Conservation (phyloP, 768 basidiomycete species). For the Gymnopilus dilepis region DNA sequence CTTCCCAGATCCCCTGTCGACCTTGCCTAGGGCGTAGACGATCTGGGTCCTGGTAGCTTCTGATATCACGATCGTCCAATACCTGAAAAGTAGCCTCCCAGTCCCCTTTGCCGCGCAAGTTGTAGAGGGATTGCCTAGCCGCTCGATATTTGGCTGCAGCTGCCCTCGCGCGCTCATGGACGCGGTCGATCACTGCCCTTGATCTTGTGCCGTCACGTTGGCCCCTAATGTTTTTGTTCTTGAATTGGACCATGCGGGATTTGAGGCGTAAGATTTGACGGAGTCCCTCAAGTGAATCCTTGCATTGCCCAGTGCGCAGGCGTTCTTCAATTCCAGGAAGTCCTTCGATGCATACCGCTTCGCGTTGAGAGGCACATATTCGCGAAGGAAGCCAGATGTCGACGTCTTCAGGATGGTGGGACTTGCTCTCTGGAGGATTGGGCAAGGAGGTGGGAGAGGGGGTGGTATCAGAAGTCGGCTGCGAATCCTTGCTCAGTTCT, state of each 20-base stretch:
- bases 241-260: constrained; percentile 10
- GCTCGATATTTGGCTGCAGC: no score
- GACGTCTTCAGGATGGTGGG: constrained; percentile 8
- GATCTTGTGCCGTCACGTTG: constrained; percentile 14
- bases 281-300: constrained; percentile 7
- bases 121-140: no score
- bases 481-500: neutral
- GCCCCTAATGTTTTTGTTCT: constrained; percentile 15
- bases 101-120: constrained; percentile 2
- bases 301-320: constrained; percentile 15
- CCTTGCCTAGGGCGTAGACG: neutral
- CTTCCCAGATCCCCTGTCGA: no score
- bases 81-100: constrained; percentile 12
- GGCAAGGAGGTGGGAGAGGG: no score
- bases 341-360: neutral
- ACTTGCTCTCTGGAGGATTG: no score
- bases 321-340: constrained; percentile 10
- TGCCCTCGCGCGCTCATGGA: no score
- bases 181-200: no score
- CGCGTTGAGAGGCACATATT: neutral
- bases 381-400: constrained; percentile 13
- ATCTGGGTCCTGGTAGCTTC: constrained; percentile 15
- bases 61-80: constrained; percentile 13
- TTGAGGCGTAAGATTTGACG: no score
- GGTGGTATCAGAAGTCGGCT: no score